Evolutionary conservation across 176 grass and related monocot species (phyloP), one percentile per base, ranked within the genome.

Genomic region (Puya raimondii): DNA sequence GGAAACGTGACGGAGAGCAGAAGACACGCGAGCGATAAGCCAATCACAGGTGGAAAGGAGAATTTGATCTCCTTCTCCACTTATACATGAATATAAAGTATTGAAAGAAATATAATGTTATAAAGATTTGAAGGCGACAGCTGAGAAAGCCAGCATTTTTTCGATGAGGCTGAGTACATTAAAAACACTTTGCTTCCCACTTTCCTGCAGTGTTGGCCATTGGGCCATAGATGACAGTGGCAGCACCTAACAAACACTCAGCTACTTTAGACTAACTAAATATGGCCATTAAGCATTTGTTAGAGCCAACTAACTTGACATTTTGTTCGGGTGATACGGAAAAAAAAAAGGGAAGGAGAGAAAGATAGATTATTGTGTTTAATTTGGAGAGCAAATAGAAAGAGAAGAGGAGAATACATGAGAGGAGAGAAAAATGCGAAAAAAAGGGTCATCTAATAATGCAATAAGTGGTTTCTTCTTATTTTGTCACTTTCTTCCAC

Each of bases 1-100:
- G 81, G 78, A 42, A 42, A 52, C 10, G 66, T 81, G 81, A 84
- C 74, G 5, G 61, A 65, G 73, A 52, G 16, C 64, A 22, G 29
- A 14, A 65, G 29, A 78, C 70, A 73, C 86, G 57, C 59, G 77
- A 69, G 70, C 70, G 71, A 76, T 75, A 75, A 75, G 81, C 82
- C 72, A 75, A 75, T 47, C 74, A 71, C 5, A 29, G 10, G 11
- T 26, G 11, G 58, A 33, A 49, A 76, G 13, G 8, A 11, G 21
- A 47, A 56, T 14, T 23, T 88, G 85, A 86, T 86, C 81, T 1
- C 58, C 71, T 29, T 50, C 25, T 67, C 84, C 67, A 70, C 75
- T 86, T 82, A 82, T 81, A 73, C 52, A 61, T 61, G 56, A 16
- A 61, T 61, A 42, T 42, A 42, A 8, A 10, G 56, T 20, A 61